Evolutionary conservation across 176 grass and related monocot species (phyloP).

Genomic region (Carex kokanica): DNA sequence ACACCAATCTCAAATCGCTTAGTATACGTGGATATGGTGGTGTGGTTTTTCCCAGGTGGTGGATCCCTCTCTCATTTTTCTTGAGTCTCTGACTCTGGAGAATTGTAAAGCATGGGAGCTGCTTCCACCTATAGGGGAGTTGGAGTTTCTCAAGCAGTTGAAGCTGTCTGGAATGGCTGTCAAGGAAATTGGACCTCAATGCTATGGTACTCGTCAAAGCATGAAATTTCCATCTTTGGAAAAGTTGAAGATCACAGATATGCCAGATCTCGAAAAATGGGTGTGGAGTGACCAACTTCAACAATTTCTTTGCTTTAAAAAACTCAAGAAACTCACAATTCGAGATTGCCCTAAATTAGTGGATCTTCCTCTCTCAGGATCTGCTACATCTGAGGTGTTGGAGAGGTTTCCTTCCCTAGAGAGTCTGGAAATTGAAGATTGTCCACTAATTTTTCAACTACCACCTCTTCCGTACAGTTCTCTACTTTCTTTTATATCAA

Average conservation of each 20-base stretch:
- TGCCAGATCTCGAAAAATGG: constrained; percentile 19
- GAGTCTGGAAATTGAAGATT: not conserved
- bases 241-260: constrained; percentile 1
- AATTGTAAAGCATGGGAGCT: constrained; percentile 7
- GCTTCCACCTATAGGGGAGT: constrained; percentile 4
- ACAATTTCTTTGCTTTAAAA: constrained; percentile 21
- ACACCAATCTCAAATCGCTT: constrained; percentile 26
- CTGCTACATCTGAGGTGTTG: not conserved
- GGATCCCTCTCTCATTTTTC: not conserved
- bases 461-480: no score
- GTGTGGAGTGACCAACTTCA: not conserved
- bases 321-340: not conserved
- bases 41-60: constrained; percentile 26
- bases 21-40: constrained; percentile 10
- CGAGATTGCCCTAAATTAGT: not conserved
- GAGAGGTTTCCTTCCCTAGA: not conserved
- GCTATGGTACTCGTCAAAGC: not conserved
- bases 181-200: not conserved
- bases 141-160: constrained; percentile 14
- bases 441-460: not conserved
- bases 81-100: constrained; percentile 25
- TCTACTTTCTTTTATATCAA: no score
- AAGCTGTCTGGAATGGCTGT: not conserved
- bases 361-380: constrained; percentile 15
- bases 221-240: constrained; percentile 23